Base-by-base conservation (phyloP, 345 rosid genomes). In the Eutrema yunnanense region DNA sequence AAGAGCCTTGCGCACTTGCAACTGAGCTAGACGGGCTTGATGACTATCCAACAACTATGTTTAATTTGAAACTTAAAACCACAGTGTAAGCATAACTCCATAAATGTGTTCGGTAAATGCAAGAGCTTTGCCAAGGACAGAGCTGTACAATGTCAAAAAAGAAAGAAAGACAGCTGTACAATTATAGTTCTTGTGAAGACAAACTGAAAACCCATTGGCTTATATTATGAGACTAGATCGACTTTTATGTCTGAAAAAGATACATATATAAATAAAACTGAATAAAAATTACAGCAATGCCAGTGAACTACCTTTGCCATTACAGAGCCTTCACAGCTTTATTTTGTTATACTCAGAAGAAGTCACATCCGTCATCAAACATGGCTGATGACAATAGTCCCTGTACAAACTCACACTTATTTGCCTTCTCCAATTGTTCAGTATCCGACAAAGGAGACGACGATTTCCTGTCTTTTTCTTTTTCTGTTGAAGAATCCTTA, bases 381-480 rank as follows among this genome's bases (percentile, higher is more conserved):
- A 91, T 79, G 65, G 89, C 83, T 56, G 97, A 88, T 47, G 82
- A 72, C 54, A 87, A 62, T 22, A 91, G 66, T 69, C 83, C 88
- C 82, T 82, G 92, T 77, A 87, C 87, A 82, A 83, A 91, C 64
- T 81, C 79, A 54, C 91, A 77, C 77, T 82, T 87, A 41, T 78
- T 83, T 36, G 84, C 82, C 83, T 84, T 87, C 86, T 87, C 97
- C 67, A 67, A 51, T 19, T 79, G 82, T 54, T 84, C 87, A 77
- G 81, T 73, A 67, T 86, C 86, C 8, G 85, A 81, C 52, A 86
- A 72, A 47, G 87, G 82, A 26, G 86, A 9, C 2, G 62, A 26
- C 61, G 43, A 29, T 61, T 68, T 43, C 49, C 9, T 40, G 3
- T 68, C 69, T 55, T 48, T 55, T 22, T 8, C 66, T 12, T 48